Evolutionary conservation across 345 rosid genomes (phyloP), one percentile per base, ranked within the genome.

Genomic region (Salix dunnii): DNA sequence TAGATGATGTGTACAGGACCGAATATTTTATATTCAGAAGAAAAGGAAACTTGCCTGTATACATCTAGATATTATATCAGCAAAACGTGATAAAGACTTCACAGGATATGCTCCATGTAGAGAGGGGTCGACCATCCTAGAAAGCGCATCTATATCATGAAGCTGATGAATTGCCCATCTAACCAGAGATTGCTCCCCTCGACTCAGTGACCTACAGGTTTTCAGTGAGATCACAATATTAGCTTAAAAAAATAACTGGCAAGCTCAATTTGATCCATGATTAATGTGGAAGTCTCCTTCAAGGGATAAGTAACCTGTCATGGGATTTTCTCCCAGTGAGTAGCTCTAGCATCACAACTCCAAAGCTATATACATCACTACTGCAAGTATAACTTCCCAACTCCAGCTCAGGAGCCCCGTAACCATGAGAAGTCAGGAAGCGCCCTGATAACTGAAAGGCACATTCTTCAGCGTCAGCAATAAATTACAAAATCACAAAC

Each of bases 291-390:
- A 17, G 14, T 62, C 38, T 11, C 31, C 3, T 63, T 28, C 58
- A 33, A 51, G 40, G 63, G 67, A 68, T 27, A 62, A 75, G 74
- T 83, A 60, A 94, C 98, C 97, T 92, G 86, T 96, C 98, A 67
- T 83, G 85, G 48, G 99, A 78, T 82, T 86, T 90, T 67, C 94
- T 87, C 35, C 98, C 96, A 0, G 98, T 90, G 67, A 96, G 98
- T 63, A 96, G 91, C 82, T 96, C 99, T 72, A 96, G 88, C 96
- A 96, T 91, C 76, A 96, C 92, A 66, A 96, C 93, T 8, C 99
- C 99, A 40, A 96, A 92, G 87, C 98, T 96, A 78, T 87, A 93
- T 43, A 96, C 88, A 77, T 96, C 99, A 70, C 98, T 96, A 74
- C 91, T 93, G 86, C 91, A 90, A 68, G 96, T 88, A 67, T 90